Base-by-base conservation (phyloP, 2,329 filamentous ascomycete genomes). In the Graphilbum ipis-grandicollis region DNA sequence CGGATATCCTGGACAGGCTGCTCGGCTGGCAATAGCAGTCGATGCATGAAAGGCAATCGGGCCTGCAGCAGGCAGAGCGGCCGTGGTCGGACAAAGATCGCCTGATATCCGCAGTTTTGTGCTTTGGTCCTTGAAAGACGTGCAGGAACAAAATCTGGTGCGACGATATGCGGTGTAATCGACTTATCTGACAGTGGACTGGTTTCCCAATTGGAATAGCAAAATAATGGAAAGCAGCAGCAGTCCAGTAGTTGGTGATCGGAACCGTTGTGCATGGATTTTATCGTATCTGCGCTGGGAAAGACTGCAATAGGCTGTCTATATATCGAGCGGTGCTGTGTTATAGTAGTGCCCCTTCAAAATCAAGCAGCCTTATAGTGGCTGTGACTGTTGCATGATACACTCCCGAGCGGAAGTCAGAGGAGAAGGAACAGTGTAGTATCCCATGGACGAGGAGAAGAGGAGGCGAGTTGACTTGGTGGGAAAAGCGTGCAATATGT, bases 21-120 rank as follows among this genome's bases (percentile, higher is more conserved):
- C 25, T 44, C 40, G 10, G 33, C 19, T 28, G 35, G 38, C n/a
- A 50, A 42, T 7, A 50, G 48, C 39, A 46, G 42, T 42, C 46
- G 49, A 43, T 52, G 51, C 57, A 61, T 62, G 44, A 50, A 40
- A 41, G 49, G 43, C 40, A 33, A 18, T 21, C 15, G 31, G 2
- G 26, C 25, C 18, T 18, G 28, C 32, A 38, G 29, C 19, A 33
- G n/a, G n/a, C 41, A 30, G 26, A 19, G 9, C 18, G 35, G 25
- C 26, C 13, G 33, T 26, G 21, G 42, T 44, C 35, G 38, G 22
- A 42, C 42, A 39, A 39, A 40, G 38, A 40, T 38, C 15, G 22
- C 21, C 25, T 38, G 39, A 33, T 32, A 38, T 34, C 33, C 31
- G 35, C 28, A 25, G 36, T 32, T 44, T 34, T 33, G 40, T 37